A percentile compares a stretch with the other conserved stretches of the same genome.
phyloP scores from a whole-genome alignment of 768 basidiomycete species.

The Lactifluus subvellereus region DNA sequence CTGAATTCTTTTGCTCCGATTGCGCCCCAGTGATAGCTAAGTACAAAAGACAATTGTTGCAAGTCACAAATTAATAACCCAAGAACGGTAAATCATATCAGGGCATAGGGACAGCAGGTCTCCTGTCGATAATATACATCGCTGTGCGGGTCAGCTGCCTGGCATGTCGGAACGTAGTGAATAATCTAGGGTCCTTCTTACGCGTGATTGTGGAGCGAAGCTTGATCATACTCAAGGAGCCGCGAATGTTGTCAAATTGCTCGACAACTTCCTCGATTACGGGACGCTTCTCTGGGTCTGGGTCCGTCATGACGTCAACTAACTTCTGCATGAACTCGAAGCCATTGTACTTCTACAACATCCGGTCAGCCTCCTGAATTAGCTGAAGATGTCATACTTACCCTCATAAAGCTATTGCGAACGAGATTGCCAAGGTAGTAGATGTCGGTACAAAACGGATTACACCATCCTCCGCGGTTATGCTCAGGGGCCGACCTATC shows the following conservation, averaged over 20 bases:
- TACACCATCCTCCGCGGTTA: neutral
- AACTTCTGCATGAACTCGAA: conserved; percentile 18
- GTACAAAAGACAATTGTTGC: neutral
- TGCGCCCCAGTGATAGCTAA: neutral
- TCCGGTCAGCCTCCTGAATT: neutral
- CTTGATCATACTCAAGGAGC: conserved; percentile 7
- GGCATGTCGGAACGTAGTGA: conserved; percentile 5
- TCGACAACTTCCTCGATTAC: conserved; percentile 20
- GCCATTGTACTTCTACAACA: conserved; percentile 21
- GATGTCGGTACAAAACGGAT: conserved; percentile 28
- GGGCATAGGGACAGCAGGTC: conserved; percentile 11
- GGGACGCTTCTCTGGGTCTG: conserved; percentile 33
- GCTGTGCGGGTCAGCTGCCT: neutral
- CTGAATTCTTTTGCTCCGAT: neutral
- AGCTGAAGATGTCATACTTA: neutral
- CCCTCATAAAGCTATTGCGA: conserved; percentile 17
- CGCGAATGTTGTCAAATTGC: conserved; percentile 1
- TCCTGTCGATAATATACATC: neutral
- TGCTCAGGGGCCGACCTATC: conserved; percentile 29
- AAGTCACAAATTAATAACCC: neutral
- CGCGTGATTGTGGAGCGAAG: conserved; percentile 3
- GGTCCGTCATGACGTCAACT: conserved; percentile 33
- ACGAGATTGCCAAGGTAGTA: conserved; percentile 28
- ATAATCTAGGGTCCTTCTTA: conserved; percentile 5
- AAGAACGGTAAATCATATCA: neutral